A percentile compares a stretch with the other conserved stretches of the same genome.
These are phyloP conservation scores for Paramarasmius palmivorus DNA, from an alignment of 1,284 basidiomycete genomes.

Conservation along the genomic window DNA sequence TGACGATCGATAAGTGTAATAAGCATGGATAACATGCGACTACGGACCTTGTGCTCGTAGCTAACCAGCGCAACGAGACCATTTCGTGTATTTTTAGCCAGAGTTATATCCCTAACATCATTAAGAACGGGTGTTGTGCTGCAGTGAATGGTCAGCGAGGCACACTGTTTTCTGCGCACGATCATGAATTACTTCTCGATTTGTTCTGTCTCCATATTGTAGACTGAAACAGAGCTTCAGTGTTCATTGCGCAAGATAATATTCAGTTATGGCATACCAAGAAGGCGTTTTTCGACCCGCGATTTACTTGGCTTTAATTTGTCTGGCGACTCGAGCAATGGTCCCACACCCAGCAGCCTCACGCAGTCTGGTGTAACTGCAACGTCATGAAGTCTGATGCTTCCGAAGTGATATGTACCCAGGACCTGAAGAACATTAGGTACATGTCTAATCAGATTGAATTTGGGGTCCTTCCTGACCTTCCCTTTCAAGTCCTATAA, in stretches of 20 bases:
- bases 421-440: conserved; percentile 40
- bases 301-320: conserved; percentile 76
- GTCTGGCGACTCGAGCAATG: conserved; percentile 57
- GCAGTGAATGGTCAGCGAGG: not conserved
- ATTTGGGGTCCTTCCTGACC: conserved; percentile 23
- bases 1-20: conserved; percentile 9
- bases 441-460: not conserved
- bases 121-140: conserved; percentile 67
- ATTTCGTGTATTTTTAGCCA: conserved; percentile 49
- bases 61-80: conserved; percentile 69
- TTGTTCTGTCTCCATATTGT: conserved; percentile 63
- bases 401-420: conserved; percentile 62
- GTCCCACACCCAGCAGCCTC: conserved; percentile 72
- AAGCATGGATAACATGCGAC: conserved; percentile 1
- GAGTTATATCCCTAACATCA: conserved; percentile 72
- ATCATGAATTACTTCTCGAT: conserved; percentile 62
- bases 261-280: conserved; percentile 47
- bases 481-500: conserved; percentile 53
- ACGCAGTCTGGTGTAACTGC: conserved; percentile 68
- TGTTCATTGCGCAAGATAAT: not conserved
- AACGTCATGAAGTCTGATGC: conserved; percentile 71
- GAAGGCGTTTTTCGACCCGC: conserved; percentile 73
- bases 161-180: not conserved
- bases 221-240: conserved; percentile 45
- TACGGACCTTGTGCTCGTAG: conserved; percentile 66